Percentiles rank a stretch among this genome's conserved stretches.
These are phyloP conservation scores for Leccinum olivaceopallidum DNA, from an alignment of 768 basidiomycete species.

Conservation along the genomic window DNA sequence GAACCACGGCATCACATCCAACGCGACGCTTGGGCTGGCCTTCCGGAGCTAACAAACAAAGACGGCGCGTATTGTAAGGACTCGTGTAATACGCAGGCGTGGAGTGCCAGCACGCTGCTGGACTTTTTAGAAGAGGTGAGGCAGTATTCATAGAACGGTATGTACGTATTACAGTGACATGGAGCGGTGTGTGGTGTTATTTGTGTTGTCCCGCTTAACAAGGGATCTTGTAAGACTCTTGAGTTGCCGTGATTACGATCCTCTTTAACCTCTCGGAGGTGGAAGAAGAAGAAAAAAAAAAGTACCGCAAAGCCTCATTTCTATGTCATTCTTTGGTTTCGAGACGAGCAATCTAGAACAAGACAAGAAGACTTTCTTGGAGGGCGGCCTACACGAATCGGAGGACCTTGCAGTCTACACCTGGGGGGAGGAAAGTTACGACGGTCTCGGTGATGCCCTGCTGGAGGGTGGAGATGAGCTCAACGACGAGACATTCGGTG, in stretches of 20 bases:
- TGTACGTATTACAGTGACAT: background rate
- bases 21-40: slow-evolving; percentile 85
- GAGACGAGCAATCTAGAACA: slow-evolving; percentile 62
- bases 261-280: slow-evolving; percentile 10
- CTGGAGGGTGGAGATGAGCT: slow-evolving; percentile 90
- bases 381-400: slow-evolving; percentile 49
- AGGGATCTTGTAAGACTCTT: slow-evolving; percentile 8
- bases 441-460: slow-evolving; percentile 84
- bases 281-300: slow-evolving; percentile 19
- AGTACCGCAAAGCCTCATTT: slow-evolving; percentile 2
- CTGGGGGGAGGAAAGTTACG: slow-evolving; percentile 90
- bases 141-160: slow-evolving; percentile 15
- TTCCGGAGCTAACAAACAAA: slow-evolving; percentile 91
- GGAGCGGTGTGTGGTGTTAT: slow-evolving; percentile 27
- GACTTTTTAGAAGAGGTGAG: slow-evolving; percentile 80
- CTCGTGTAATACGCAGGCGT: slow-evolving; percentile 93
- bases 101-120: slow-evolving; percentile 91
- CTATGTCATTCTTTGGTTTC: slow-evolving; percentile 86
- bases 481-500: slow-evolving; percentile 97
- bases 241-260: background rate
- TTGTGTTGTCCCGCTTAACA: slow-evolving; percentile 16
- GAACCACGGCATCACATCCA: slow-evolving; percentile 71
- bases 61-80: slow-evolving; percentile 82
- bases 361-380: slow-evolving; percentile 57
- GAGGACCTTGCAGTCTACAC: slow-evolving; percentile 91